Percentiles rank a stretch among this genome's conserved stretches.
Conservation (phyloP, 2,329 filamentous ascomycete species). For the Metarhizium sp. region DNA sequence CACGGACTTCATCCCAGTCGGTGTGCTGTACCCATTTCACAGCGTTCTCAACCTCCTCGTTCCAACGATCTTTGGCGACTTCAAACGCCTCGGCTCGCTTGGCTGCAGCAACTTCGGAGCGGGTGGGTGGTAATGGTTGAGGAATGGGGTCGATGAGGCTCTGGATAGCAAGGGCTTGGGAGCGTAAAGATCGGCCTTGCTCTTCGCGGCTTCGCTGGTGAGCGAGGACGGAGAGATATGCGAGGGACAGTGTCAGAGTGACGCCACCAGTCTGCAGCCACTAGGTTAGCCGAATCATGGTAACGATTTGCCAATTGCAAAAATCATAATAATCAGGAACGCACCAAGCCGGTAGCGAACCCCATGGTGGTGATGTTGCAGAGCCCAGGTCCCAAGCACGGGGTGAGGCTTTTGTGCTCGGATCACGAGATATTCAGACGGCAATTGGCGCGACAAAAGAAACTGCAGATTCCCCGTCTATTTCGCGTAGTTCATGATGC, state of each 20-base stretch:
- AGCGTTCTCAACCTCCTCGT: slow-evolving; percentile 58
- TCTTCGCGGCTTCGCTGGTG: slow-evolving; percentile 59
- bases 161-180: slow-evolving; percentile 46
- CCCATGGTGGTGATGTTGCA: slow-evolving; percentile 44
- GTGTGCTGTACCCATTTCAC: slow-evolving; percentile 57
- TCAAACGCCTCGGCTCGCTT: slow-evolving; percentile 51
- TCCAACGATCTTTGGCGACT: slow-evolving; percentile 68
- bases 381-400: neutral
- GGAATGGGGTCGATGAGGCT: slow-evolving; percentile 40
- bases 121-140: slow-evolving; percentile 37
- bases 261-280: slow-evolving; percentile 58
- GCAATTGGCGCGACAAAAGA: slow-evolving; percentile 2
- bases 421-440: neutral
- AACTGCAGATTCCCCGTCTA: slow-evolving; percentile 7
- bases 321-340: slow-evolving; percentile 19
- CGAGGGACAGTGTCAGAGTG: slow-evolving; percentile 62
- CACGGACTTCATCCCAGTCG: slow-evolving; percentile 55
- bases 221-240: slow-evolving; percentile 62
- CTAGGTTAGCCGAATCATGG: slow-evolving; percentile 5
- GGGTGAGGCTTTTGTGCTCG: neutral
- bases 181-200: slow-evolving; percentile 46
- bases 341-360: slow-evolving; percentile 65
- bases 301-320: neutral
- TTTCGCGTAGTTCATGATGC: slow-evolving; percentile 22
- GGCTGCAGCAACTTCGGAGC: slow-evolving; percentile 39